Percentiles rank a stretch among this genome's conserved stretches.
phyloP scores from a whole-genome alignment of 495 filamentous ascomycete species.

The Eremomyces bilateralis region DNA sequence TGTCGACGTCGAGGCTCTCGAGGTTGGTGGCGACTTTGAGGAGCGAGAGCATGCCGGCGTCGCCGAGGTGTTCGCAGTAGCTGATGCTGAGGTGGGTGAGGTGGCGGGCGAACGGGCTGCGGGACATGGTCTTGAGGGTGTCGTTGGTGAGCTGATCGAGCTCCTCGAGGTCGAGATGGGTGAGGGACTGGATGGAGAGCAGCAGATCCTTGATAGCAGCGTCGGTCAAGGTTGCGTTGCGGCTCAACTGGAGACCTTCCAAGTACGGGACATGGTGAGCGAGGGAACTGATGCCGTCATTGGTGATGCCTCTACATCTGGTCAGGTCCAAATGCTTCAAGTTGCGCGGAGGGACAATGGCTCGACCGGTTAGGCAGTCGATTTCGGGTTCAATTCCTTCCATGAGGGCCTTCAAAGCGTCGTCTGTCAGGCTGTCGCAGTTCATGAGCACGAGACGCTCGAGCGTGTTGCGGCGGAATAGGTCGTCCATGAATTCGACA shows the following conservation, averaged over 20 bases:
- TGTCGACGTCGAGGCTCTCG: slow-evolving; percentile 66
- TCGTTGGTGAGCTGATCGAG: slow-evolving; percentile 54
- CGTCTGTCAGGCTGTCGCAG: slow-evolving; percentile 55
- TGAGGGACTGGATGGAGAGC: slow-evolving; percentile 49
- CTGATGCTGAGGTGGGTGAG: slow-evolving; percentile 72
- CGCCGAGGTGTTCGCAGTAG: slow-evolving; percentile 71
- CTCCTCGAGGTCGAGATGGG: slow-evolving; percentile 81
- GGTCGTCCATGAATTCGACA: slow-evolving; percentile 37
- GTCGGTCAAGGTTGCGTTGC: slow-evolving; percentile 51
- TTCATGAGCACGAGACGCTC: slow-evolving; percentile 58
- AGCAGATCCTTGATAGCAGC: slow-evolving; percentile 48
- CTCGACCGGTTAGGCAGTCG: slow-evolving; percentile 53
- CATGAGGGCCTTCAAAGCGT: slow-evolving; percentile 45
- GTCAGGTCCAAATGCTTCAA: slow-evolving; percentile 73
- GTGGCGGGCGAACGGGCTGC: slow-evolving; percentile 41
- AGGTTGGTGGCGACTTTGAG: slow-evolving; percentile 53
- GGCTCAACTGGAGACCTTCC: slow-evolving; percentile 59
- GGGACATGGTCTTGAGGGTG: slow-evolving; percentile 48
- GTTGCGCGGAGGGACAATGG: slow-evolving; percentile 54
- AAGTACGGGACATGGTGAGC: slow-evolving; percentile 57
- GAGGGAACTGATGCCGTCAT: slow-evolving; percentile 40
- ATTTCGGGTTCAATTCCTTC: slow-evolving; percentile 51
- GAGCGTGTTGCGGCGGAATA: slow-evolving; percentile 63
- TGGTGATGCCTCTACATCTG: slow-evolving; percentile 51
- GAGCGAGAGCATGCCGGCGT: slow-evolving; percentile 65